Conservation (phyloP, 805 yeast species). For the Starmerella stellata region DNA sequence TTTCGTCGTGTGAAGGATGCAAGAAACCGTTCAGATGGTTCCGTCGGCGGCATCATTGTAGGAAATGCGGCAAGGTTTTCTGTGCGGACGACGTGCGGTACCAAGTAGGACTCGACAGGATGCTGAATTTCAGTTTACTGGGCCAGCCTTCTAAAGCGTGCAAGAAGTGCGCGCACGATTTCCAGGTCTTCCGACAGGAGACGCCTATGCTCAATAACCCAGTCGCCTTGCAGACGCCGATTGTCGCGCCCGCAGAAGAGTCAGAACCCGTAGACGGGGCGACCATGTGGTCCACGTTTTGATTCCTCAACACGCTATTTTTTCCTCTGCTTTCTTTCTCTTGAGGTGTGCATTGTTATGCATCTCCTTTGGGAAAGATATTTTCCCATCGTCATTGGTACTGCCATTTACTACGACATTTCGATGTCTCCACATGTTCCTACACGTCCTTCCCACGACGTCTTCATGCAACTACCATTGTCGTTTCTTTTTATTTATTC, state of each 20-base stretch:
- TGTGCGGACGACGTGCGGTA: constrained; percentile 50
- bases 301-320: too few species aligned
- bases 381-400: too few species aligned
- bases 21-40: constrained; percentile 50
- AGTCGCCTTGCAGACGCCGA: constrained; percentile 6
- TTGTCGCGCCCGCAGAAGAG: constrained; percentile 10
- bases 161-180: constrained; percentile 44
- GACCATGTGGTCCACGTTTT: constrained; percentile 16
- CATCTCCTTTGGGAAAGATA: too few species aligned
- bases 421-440: too few species aligned
- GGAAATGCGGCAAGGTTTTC: constrained; percentile 68
- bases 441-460: too few species aligned
- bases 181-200: constrained; percentile 31
- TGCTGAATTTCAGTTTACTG: constrained; percentile 37
- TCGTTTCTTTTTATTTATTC: too few species aligned
- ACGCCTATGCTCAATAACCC: constrained; percentile 14
- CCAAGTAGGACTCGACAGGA: constrained; percentile 37
- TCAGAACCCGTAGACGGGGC: constrained; percentile 11
- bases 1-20: constrained; percentile 52
- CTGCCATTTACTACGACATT: too few species aligned
- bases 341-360: too few species aligned
- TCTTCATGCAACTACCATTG: too few species aligned
- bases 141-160: constrained; percentile 58
- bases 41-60: constrained; percentile 68
- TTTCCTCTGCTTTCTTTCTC: too few species aligned